Conservation (phyloP, 306 rosid genomes). For the Vachellia collinsii region DNA sequence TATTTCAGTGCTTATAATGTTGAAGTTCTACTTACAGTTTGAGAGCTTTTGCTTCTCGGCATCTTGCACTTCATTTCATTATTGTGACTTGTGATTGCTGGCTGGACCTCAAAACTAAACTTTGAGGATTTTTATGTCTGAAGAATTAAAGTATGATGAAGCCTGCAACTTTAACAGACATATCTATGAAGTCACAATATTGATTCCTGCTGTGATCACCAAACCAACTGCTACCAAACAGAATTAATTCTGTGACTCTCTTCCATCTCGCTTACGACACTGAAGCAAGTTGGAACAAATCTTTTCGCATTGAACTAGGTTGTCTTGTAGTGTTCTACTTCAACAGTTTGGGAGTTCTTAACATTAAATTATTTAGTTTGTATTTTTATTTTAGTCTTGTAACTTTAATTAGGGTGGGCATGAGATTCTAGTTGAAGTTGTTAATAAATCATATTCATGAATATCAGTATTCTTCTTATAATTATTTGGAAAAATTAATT, state of each 20-base stretch:
- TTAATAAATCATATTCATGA: no score
- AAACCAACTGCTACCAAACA: neutral
- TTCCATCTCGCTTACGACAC: neutral
- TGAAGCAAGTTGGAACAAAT: no score
- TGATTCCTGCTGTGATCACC: neutral
- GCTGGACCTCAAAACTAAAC: neutral
- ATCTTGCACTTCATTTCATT: neutral
- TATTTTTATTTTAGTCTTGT: no score
- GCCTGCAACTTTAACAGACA: no score
- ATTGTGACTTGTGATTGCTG: neutral
- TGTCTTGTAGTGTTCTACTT: no score
- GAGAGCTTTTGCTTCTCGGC: neutral
- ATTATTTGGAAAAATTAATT: no score
- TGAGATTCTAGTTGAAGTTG: no score
- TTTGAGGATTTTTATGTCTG: neutral
- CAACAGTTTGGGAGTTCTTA: no score
- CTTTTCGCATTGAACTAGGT: no score
- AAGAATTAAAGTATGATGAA: neutral
- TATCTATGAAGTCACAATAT: neutral
- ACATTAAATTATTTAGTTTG: no score
- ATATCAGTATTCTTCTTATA: no score
- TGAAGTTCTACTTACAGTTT: neutral
- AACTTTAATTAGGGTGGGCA: no score
- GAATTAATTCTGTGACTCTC: neutral
- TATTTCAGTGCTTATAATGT: neutral